phyloP scores from a whole-genome alignment of 129 eudicot species.

The Artemisia tridentata region DNA sequence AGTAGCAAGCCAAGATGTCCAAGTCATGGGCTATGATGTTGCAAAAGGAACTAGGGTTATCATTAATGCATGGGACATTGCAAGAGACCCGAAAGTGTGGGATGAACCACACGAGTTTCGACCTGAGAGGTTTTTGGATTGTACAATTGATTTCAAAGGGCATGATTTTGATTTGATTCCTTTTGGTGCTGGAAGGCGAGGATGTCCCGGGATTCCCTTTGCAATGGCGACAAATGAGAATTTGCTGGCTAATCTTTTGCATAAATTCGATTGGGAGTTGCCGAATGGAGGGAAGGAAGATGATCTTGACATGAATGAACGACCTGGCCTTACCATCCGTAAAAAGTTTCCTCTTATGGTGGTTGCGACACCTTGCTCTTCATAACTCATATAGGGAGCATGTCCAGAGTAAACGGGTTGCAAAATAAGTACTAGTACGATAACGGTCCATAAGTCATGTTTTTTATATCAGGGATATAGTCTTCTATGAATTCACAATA shows the following conservation, averaged over 20 bases:
- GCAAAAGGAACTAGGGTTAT: slow-evolving; percentile 42
- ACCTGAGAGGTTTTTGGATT: slow-evolving; percentile 50
- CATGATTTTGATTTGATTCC: slow-evolving; percentile 48
- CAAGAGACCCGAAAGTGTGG: slow-evolving; percentile 48
- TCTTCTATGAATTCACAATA: too few species aligned
- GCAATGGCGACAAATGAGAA: slow-evolving; percentile 36
- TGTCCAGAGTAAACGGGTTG: not conserved
- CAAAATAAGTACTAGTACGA: not conserved
- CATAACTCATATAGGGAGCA: not conserved
- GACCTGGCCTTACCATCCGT: slow-evolving; percentile 27
- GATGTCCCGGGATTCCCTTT: slow-evolving; percentile 52
- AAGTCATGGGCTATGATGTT: slow-evolving; percentile 42
- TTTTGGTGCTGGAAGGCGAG: slow-evolving; percentile 55
- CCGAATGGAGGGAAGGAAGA: slow-evolving; percentile 31
- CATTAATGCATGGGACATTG: slow-evolving; percentile 47
- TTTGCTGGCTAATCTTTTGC: slow-evolving; percentile 45
- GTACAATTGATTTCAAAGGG: slow-evolving; percentile 40
- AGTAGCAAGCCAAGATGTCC: slow-evolving; percentile 32
- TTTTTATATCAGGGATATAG: too few species aligned
- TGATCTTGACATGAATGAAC: slow-evolving; percentile 42
- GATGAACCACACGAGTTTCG: slow-evolving; percentile 37
- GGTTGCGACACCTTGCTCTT: slow-evolving; percentile 31
- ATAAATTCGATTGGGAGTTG: slow-evolving; percentile 41
- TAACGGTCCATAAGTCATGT: too few species aligned
- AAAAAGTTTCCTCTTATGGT: slow-evolving; percentile 36